phyloP scores from a whole-genome alignment of 2,329 filamentous ascomycete genomes.

The Bisporella sp. region DNA sequence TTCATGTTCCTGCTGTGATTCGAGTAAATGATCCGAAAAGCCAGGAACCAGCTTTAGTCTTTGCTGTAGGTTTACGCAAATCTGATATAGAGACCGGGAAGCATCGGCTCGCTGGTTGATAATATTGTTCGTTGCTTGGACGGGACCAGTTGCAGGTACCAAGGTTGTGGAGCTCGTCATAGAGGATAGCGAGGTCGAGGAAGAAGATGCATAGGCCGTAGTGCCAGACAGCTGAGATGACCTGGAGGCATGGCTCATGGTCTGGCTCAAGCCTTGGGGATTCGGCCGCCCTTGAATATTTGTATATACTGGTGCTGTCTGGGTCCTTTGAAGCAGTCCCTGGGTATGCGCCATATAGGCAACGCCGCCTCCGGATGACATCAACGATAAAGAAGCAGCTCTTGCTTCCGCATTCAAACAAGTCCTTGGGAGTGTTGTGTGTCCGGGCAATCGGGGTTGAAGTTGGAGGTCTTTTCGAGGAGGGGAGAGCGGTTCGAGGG shows the following conservation, averaged over 20 bases:
- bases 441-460: no score
- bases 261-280: constrained; percentile 20
- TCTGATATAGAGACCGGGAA: constrained; percentile 87
- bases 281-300: constrained; percentile 13
- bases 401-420: constrained; percentile 14
- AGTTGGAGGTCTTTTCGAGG: no score
- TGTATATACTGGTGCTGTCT: constrained; percentile 24
- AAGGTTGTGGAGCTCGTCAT: constrained; percentile 27
- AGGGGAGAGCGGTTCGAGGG: neutral
- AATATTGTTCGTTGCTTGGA: constrained; percentile 81
- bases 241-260: constrained; percentile 34
- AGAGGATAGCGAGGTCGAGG: constrained; percentile 26
- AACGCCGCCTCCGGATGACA: constrained; percentile 24
- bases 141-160: constrained; percentile 42
- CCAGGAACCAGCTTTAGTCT: constrained; percentile 76
- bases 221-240: constrained; percentile 58
- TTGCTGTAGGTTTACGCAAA: constrained; percentile 78
- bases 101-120: constrained; percentile 96
- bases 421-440: no score
- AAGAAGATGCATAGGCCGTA: constrained; percentile 40
- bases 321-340: constrained; percentile 25
- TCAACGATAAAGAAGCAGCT: constrained; percentile 10
- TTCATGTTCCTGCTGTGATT: constrained; percentile 64
- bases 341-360: constrained; percentile 24
- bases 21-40: constrained; percentile 67